Percentiles rank a stretch among this genome's conserved stretches.
Evolutionary conservation across 2,329 filamentous ascomycete species (phyloP).

Genomic region (Dactylellina haptotyla): DNA sequence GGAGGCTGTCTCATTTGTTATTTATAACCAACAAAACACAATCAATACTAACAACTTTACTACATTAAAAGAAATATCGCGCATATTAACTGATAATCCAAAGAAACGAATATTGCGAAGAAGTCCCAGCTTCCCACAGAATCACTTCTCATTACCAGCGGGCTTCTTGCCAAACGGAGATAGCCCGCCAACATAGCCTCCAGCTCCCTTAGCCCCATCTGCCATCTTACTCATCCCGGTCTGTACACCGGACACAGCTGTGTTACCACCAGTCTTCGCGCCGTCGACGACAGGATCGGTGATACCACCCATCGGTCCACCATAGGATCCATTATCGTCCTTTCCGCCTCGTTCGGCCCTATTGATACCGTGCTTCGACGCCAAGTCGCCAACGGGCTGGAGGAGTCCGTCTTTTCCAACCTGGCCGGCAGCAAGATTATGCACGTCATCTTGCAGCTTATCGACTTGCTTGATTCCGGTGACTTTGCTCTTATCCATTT

Average conservation of each 20-base stretch:
- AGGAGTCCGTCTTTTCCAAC: conserved; percentile 75
- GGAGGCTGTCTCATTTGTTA: too few species aligned
- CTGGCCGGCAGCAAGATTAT: conserved; percentile 72
- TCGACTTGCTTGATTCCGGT: conserved; percentile 75
- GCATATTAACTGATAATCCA: background rate
- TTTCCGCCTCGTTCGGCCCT: conserved; percentile 72
- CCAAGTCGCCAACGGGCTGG: conserved; percentile 71
- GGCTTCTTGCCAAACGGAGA: conserved; percentile 30
- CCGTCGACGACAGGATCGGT: conserved; percentile 41
- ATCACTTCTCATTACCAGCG: conserved; percentile 7
- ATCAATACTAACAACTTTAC: background rate
- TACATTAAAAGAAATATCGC: background rate
- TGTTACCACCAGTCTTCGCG: conserved; percentile 14
- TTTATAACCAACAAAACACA: background rate
- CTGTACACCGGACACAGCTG: conserved; percentile 9
- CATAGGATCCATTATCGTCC: conserved; percentile 67
- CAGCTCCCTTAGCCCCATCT: conserved; percentile 30
- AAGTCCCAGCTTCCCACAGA: conserved; percentile 4
- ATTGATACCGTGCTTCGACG: conserved; percentile 74
- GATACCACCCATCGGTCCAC: conserved; percentile 33
- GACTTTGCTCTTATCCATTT: conserved; percentile 75
- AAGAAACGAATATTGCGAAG: background rate
- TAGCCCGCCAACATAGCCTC: conserved; percentile 18
- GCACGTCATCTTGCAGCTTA: conserved; percentile 73
- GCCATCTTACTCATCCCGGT: conserved; percentile 3